Evolutionary conservation across 768 basidiomycete genomes (phyloP), one percentile per base, ranked within the genome.

Genomic region (Mycena maculata): DNA sequence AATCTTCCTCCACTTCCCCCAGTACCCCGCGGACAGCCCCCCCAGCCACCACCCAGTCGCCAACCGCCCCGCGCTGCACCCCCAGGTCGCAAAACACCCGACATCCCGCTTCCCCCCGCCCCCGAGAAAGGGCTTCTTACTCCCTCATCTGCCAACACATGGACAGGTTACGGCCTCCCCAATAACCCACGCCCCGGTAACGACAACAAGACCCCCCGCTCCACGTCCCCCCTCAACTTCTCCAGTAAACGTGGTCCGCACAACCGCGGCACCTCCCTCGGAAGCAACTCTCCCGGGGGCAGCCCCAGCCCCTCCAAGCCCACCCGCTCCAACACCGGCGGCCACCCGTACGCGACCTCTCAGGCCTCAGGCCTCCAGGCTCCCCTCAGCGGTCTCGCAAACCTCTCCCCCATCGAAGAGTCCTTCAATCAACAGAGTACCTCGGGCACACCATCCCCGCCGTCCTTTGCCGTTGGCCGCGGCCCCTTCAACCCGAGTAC

Each of bases 331-430:
- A 81, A 84, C 3, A 82, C 82, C 15, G 79, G 76, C 38, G 74
- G 77, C 9, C 91, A 92, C 72, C 89, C 90, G 0, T 92, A 91
- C 65, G 87, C 88, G 0, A 86, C 80, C 25, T 82, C 84, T 56
- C 87, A 87, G 72, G 76, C 86, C 6, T 76, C 78, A n/a, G 53
- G 28, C 50, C 72, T 83, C 18, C 80, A 83, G 53, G 75, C 79
- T 8, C 77, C 81, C 3, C 47, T 76, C 23, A 61, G 67, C 45
- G 64, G 73, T 31, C 77, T 72, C 57, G 72, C 76, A 1, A 85
- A 83, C 33, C 84, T 94, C 50, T 93, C 93, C 1, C 93, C 92
- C 0, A 92, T 94, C 59, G 83, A 88, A 27, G 92, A 94, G 75
- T 79, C 86, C 2, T 92, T 90, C 74, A 77, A 76, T 52, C 72